Evolutionary conservation across 192 early-diverging fungal species (phyloP).

Genomic region (Coemansia sp.): DNA sequence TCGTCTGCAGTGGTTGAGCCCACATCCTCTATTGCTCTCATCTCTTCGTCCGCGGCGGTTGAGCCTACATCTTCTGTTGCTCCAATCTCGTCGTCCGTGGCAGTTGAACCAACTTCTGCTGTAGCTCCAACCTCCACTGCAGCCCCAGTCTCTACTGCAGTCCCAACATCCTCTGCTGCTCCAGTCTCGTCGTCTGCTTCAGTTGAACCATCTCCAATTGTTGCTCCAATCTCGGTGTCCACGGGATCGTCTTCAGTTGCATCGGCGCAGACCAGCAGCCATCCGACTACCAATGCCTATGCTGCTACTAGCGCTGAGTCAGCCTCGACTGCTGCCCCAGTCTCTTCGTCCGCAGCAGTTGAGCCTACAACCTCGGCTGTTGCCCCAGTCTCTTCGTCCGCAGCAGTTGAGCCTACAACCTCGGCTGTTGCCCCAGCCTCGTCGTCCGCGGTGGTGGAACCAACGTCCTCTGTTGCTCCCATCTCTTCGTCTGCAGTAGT

Average conservation of each 20-base stretch:
- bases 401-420: background rate
- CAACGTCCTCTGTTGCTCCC: background rate
- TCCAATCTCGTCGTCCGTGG: background rate
- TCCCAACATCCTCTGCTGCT: background rate
- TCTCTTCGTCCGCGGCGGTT: background rate
- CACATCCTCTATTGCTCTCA: too few species aligned
- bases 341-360: too few species aligned
- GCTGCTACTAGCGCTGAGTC: background rate
- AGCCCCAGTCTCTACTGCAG: too few species aligned
- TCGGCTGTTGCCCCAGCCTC: background rate
- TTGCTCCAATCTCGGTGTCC: too few species aligned
- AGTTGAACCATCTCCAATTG: background rate
- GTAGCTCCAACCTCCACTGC: too few species aligned
- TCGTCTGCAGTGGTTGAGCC: too few species aligned
- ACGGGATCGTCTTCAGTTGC: background rate
- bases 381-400: too few species aligned
- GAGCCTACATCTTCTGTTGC: background rate
- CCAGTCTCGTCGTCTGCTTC: background rate
- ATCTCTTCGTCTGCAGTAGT: too few species aligned
- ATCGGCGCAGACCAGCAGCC: background rate
- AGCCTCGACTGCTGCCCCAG: too few species aligned
- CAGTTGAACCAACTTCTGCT: background rate
- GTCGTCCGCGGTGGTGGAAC: background rate
- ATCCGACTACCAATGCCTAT: background rate
- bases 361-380: too few species aligned